phyloP scores from a whole-genome alignment of 176 grass and related monocot genomes.

The Elymus sibiricus region DNA sequence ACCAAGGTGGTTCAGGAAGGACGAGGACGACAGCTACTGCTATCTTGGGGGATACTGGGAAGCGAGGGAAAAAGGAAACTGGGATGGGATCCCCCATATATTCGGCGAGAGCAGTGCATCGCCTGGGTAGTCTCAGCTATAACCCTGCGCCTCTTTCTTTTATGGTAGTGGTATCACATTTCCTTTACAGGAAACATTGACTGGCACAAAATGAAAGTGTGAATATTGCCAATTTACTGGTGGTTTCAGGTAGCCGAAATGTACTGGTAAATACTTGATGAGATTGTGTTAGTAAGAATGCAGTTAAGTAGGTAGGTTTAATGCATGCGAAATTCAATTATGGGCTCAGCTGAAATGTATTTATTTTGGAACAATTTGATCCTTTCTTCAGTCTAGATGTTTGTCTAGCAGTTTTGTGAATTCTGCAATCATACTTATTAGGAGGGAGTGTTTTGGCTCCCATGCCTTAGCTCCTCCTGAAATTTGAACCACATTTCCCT shows the following conservation, averaged over 20 bases:
- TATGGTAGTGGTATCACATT: constrained; percentile 12
- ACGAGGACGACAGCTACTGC: constrained; percentile 69
- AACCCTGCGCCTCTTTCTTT: not conserved
- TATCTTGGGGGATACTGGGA: constrained; percentile 96
- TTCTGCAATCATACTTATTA: not conserved
- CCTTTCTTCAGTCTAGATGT: not conserved
- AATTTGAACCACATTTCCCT: too few species aligned
- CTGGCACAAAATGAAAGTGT: not conserved
- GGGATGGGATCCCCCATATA: constrained; percentile 72
- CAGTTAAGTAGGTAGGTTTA: not conserved
- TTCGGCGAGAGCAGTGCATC: constrained; percentile 56
- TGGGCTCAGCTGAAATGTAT: not conserved
- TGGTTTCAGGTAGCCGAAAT: constrained; percentile 12
- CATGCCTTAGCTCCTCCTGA: too few species aligned
- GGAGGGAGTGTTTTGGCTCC: too few species aligned
- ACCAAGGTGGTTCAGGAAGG: constrained; percentile 90
- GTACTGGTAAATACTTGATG: not conserved
- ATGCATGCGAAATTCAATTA: not conserved
- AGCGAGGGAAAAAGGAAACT: constrained; percentile 66
- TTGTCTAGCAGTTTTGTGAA: not conserved
- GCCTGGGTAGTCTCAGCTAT: constrained; percentile 20
- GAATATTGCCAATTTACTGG: constrained; percentile 20
- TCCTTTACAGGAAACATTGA: constrained; percentile 20
- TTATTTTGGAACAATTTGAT: not conserved
- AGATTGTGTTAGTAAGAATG: constrained; percentile 16